Conservation (phyloP, 371 early-diverging fungal species). For the Mucor lusitanicus region DNA sequence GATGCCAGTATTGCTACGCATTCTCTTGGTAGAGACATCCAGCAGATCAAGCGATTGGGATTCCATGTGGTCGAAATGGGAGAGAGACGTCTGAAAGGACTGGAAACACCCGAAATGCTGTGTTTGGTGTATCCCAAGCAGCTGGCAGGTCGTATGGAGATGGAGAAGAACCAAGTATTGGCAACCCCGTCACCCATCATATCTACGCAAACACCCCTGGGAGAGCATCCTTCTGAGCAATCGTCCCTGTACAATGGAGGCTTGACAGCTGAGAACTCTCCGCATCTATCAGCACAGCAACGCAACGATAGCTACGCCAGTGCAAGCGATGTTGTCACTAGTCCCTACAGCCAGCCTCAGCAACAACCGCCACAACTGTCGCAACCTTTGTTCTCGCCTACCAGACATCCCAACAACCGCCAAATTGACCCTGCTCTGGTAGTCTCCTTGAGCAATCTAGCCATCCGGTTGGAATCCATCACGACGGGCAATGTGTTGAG, state of each 20-base stretch:
- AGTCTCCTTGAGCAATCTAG: conserved; percentile 43
- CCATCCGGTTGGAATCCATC: conserved; percentile 59
- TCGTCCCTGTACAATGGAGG: neutral
- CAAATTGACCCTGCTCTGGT: conserved; percentile 48
- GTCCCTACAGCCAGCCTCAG: neutral
- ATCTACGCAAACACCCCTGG: conserved; percentile 7
- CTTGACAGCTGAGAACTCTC: neutral
- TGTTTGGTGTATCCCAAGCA: conserved; percentile 71
- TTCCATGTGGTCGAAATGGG: conserved; percentile 77
- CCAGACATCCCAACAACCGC: neutral
- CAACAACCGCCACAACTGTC: neutral
- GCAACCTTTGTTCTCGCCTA: neutral
- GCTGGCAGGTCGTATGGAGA: conserved; percentile 50
- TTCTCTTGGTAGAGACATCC: conserved; percentile 57
- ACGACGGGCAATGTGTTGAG: conserved; percentile 34
- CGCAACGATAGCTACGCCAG: neutral
- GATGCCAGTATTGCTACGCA: neutral
- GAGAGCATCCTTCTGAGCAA: neutral
- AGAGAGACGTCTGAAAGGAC: conserved; percentile 82
- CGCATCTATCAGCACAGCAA: neutral
- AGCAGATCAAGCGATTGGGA: conserved; percentile 71
- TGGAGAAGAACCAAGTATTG: conserved; percentile 38
- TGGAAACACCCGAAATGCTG: conserved; percentile 89
- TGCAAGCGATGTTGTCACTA: neutral
- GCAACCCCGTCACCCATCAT: neutral